Evolutionary conservation across 1,284 basidiomycete genomes (phyloP), one percentile per base, ranked within the genome.

Genomic region (Coniferiporia sulphurascens): DNA sequence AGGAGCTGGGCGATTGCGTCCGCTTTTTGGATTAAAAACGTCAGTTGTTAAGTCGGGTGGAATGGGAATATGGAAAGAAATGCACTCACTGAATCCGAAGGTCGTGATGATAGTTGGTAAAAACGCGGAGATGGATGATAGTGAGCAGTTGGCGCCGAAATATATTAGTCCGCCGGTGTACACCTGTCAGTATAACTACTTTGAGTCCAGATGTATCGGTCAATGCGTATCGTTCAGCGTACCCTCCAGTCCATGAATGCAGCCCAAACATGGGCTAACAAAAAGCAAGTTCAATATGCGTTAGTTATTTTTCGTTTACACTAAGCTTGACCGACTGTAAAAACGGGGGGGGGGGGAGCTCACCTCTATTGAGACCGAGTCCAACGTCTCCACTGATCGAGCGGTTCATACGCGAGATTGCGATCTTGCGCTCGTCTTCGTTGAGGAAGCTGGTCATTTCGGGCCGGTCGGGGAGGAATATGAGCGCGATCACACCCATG

Each of bases 111-210:
- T 92, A 0, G 91, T 94, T 0, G 92, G 92, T 22, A 94, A 74
- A 74, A 94, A 95, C 0, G 90, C 93, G 1, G 86, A 86, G 48
- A 91, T 86, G 2, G 86, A 87, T 8, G 89, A 88, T 1, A 93
- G 77, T 1, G 87, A 86, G 56, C 86, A 82, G 70, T 95, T 95
- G 61, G 90, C 76, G 27, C 87, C 89, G 63, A 90, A 91, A 70
- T 88, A 91, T 52, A 87, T 81, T n/a, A 84, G 72, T 0, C 86
- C 85, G 19, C 78, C 85, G 5, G 74, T 64, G 63, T 87, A 88
- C 17, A 87, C 75, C 84, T 87, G 35, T 32, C 15, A 27, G 27
- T 27, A 5, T 3, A 27, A 27, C 5, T 19, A 15, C 5, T 12
- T 3, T 41, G 34, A 56, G n/a, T 46, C 13, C 43, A 48, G 8